A percentile compares a stretch with the other conserved stretches of the same genome.
These are phyloP conservation scores for Nakazawaea peltata DNA, from an alignment of 805 yeast genomes.

Conservation along the genomic window DNA sequence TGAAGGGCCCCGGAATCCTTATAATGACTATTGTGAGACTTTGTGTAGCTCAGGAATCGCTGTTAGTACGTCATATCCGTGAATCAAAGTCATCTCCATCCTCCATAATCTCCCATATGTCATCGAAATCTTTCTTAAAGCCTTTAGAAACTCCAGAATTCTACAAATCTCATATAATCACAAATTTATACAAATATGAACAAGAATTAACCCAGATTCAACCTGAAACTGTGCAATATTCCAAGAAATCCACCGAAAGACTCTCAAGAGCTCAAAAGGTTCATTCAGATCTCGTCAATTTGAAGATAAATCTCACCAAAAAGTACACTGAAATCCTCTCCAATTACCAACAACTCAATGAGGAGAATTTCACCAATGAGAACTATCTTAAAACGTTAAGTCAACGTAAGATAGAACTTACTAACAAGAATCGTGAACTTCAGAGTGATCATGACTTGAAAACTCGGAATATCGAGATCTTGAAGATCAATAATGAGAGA, in stretches of 20 bases:
- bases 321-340: slow-evolving; percentile 21
- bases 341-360: slow-evolving; percentile 25
- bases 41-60: background rate
- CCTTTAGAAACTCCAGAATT: background rate
- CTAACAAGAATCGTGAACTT: slow-evolving; percentile 13
- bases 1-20: slow-evolving; percentile 5
- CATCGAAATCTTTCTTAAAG: background rate
- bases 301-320: slow-evolving; percentile 10
- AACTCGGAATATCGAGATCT: slow-evolving; percentile 22
- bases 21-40: background rate
- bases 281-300: background rate
- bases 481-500: slow-evolving; percentile 22
- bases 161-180: background rate
- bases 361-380: slow-evolving; percentile 22
- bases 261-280: background rate
- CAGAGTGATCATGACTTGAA: slow-evolving; percentile 12
- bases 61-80: background rate
- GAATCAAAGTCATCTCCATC: background rate
- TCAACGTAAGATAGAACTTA: slow-evolving; percentile 10
- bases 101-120: too few relatives aligned
- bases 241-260: slow-evolving; percentile 1
- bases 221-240: background rate
- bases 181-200: slow-evolving; percentile 5
- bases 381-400: slow-evolving; percentile 14
- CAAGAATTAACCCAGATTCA: slow-evolving; percentile 3